A percentile compares a stretch with the other conserved stretches of the same genome.
These are phyloP conservation scores for Taxawa tesnikishii DNA, from an alignment of 2,329 filamentous ascomycete species.

Conservation along the genomic window DNA sequence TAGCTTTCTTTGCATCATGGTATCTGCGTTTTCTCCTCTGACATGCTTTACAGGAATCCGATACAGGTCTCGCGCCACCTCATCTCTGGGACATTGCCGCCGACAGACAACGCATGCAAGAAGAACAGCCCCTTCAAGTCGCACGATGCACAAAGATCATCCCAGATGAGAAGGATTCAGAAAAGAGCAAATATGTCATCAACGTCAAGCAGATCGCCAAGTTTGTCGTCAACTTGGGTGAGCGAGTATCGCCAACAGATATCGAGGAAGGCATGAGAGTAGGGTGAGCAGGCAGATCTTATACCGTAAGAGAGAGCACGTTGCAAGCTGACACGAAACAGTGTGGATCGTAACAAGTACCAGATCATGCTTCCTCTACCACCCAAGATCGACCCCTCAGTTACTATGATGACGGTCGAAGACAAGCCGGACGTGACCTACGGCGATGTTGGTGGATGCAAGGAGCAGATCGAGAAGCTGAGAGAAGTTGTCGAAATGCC, in stretches of 20 bases:
- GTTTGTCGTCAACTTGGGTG: conserved; percentile 95
- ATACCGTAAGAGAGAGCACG: too few relatives aligned
- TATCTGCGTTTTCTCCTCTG: not conserved
- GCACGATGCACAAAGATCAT: conserved; percentile 99
- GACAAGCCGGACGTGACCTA: conserved; percentile 99
- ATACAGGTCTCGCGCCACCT: conserved; percentile 93
- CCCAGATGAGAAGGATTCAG: conserved; percentile 83
- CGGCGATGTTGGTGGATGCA: conserved; percentile 95
- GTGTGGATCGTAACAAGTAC: conserved; percentile 96
- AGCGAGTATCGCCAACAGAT: conserved; percentile 93
- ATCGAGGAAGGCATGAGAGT: conserved; percentile 99
- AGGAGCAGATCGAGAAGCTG: conserved; percentile 98
- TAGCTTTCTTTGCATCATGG: conserved; percentile 19
- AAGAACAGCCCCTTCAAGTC: conserved; percentile 95
- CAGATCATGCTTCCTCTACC: conserved; percentile 93
- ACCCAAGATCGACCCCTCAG: conserved; percentile 96
- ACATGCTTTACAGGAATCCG: conserved; percentile 63
- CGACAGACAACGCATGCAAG: conserved; percentile 94
- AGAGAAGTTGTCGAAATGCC: conserved; percentile 99
- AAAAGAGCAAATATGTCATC: conserved; percentile 99
- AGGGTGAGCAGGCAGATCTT: too few relatives aligned
- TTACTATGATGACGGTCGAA: conserved; percentile 99
- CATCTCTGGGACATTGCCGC: conserved; percentile 98
- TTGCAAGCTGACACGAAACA: too few relatives aligned
- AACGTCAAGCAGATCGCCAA: conserved; percentile 99